phyloP scores from a whole-genome alignment of 2,329 filamentous ascomycete species.

The Microcyclospora tardicrescens region DNA sequence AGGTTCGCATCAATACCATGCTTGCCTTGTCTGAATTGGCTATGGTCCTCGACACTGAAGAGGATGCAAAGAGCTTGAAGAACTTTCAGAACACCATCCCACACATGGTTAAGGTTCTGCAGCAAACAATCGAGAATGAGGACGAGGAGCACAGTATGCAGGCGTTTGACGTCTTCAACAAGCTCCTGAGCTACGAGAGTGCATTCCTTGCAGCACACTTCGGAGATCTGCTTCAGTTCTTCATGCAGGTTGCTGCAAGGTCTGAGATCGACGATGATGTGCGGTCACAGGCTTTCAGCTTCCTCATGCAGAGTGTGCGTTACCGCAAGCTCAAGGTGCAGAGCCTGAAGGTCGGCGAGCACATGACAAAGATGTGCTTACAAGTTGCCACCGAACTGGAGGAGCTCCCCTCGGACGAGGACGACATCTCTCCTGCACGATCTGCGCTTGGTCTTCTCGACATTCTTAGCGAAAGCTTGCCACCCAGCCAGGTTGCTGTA shows the following conservation, averaged over 20 bases:
- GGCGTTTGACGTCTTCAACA: slow-evolving; percentile 94
- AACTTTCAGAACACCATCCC: slow-evolving; percentile 72
- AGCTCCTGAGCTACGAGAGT: slow-evolving; percentile 78
- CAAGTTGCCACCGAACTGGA: slow-evolving; percentile 84
- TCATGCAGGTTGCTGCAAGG: slow-evolving; percentile 75
- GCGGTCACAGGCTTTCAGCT: slow-evolving; percentile 78
- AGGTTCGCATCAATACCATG: slow-evolving; percentile 90
- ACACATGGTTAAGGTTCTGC: slow-evolving; percentile 77
- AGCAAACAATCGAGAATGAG: slow-evolving; percentile 59
- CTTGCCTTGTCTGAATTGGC: slow-evolving; percentile 78
- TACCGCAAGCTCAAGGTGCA: slow-evolving; percentile 95
- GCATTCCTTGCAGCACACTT: slow-evolving; percentile 74
- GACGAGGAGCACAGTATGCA: slow-evolving; percentile 80
- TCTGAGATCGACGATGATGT: slow-evolving; percentile 70
- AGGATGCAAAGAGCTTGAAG: slow-evolving; percentile 60
- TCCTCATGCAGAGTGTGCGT: slow-evolving; percentile 82
- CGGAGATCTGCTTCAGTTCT: slow-evolving; percentile 81
- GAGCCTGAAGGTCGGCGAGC: slow-evolving; percentile 71
- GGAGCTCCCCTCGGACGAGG: slow-evolving; percentile 57
- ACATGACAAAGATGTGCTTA: slow-evolving; percentile 76
- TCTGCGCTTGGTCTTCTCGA: slow-evolving; percentile 80
- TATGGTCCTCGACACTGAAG: slow-evolving; percentile 76
- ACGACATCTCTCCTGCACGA: slow-evolving; percentile 73
- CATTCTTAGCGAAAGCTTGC: slow-evolving; percentile 73
- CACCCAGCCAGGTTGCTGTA: slow-evolving; percentile 86